phyloP scores from a whole-genome alignment of 441 rosid species.

The Croton laevigatus region DNA sequence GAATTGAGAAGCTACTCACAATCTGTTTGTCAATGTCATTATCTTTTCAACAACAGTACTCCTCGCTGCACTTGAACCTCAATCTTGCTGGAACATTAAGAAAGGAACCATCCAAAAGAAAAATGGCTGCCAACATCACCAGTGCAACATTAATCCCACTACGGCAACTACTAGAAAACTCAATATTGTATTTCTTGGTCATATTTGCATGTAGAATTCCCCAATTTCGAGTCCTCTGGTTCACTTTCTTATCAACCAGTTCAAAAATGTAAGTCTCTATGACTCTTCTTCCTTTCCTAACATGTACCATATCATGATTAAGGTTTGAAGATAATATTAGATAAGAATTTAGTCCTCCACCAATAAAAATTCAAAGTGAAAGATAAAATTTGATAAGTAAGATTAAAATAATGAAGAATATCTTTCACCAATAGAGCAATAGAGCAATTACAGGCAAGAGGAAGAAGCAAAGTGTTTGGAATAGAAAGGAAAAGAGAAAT shows the following conservation, averaged over 20 bases:
- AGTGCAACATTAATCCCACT: constrained; percentile 6
- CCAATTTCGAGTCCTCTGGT: constrained; percentile 50
- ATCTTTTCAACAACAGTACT: background rate
- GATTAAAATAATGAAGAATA: no score
- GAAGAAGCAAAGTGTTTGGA: constrained; percentile 58
- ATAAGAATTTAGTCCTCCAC: no score
- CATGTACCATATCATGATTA: constrained; percentile 67
- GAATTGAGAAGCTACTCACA: background rate
- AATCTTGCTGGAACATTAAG: constrained; percentile 3
- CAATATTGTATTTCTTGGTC: constrained; percentile 58
- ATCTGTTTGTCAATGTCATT: background rate
- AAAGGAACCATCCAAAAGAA: constrained; percentile 19
- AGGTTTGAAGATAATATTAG: no score
- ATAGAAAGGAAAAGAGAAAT: constrained; percentile 69
- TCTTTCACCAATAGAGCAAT: constrained; percentile 77
- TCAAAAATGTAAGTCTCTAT: constrained; percentile 66
- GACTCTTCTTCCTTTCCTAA: constrained; percentile 66
- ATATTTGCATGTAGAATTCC: constrained; percentile 64
- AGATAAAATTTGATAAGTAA: no score
- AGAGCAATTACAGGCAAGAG: constrained; percentile 64
- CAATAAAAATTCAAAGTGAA: no score
- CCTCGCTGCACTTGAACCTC: background rate
- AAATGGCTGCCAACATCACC: constrained; percentile 20
- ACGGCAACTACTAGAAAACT: constrained; percentile 42
- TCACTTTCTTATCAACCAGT: constrained; percentile 50